Base-by-base conservation (phyloP, 306 rosid species). In the Dryas octopetala region DNA sequence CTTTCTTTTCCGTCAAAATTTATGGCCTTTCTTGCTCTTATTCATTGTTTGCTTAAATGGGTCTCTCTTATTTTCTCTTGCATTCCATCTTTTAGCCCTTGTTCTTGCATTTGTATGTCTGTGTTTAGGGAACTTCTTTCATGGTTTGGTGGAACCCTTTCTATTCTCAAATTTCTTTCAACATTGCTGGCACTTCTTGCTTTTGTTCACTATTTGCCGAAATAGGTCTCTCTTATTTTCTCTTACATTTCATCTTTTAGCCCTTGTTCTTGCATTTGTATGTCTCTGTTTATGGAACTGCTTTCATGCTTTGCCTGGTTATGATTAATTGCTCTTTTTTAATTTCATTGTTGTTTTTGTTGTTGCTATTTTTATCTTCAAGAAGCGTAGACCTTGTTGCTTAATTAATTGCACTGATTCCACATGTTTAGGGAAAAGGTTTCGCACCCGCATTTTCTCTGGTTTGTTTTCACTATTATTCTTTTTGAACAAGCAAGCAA, bases 11-110 rank as follows among this genome's bases (percentile, higher is more conserved):
- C 13, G 14, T n/a, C 15, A 17, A 7, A 17, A 17, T 75, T 70
- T 51, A 23, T 28, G 17, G 45, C 5, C 28, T 15, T 58, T n/a
- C 70, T 57, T 15, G n/a, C 47, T 62, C 8, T 70, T 23, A 19
- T 51, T 13, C 17, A n/a, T 45, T 55, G 49, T 71, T 64, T 54
- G 55, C 52, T 43, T 15, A 55, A 26, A 55, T 70, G 40, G 74
- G 75, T 45, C 12, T 11, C 10, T 62, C 7, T 6, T 67, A 2
- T 38, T 59, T 13, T n/a, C 3, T 49, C 52, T 62, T 80, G 47
- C 52, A 49, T 19, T 54, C 17, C 2, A 70, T 54, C 38, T 8
- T n/a, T 53, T 14, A 19, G 16, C 32, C 60, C 16, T 41, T 55
- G 17, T 45, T 53, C n/a, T 61, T 61, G 66, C 49, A 32, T 32